Percentiles rank a stretch among this genome's conserved stretches.
Conservation (phyloP, 1,284 basidiomycete genomes). For the Xerocomus minutiporus region DNA sequence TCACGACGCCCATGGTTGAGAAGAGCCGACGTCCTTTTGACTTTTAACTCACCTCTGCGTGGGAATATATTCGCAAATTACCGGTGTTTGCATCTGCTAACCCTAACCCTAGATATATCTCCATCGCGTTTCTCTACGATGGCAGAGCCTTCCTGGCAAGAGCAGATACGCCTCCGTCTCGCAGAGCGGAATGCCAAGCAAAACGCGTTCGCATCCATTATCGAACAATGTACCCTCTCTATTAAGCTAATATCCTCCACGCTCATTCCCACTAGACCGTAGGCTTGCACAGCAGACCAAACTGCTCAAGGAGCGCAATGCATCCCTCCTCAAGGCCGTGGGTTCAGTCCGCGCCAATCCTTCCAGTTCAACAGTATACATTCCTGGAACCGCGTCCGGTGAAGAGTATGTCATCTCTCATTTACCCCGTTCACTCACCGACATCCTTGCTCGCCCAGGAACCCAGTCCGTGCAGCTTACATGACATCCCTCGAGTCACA, state of each 20-base stretch:
- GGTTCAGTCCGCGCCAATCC: constrained; percentile 64
- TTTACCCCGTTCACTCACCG: constrained; percentile 11
- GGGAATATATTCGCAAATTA: constrained; percentile 20
- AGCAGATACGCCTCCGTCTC: constrained; percentile 69
- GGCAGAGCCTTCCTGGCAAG: constrained; percentile 81
- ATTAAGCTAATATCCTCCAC: constrained; percentile 4
- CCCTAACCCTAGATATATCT: constrained; percentile 26
- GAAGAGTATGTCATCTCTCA: constrained; percentile 58
- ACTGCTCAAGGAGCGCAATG: constrained; percentile 85
- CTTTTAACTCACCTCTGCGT: constrained; percentile 10
- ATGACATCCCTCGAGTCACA: constrained; percentile 90
- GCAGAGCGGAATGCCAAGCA: constrained; percentile 73
- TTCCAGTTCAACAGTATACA: constrained; percentile 57
- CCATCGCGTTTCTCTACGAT: constrained; percentile 35
- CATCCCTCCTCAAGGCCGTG: constrained; percentile 75
- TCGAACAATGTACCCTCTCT: constrained; percentile 77
- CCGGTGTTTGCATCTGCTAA: constrained; percentile 16
- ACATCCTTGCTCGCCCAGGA: constrained; percentile 39
- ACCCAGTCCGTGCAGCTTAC: constrained; percentile 82
- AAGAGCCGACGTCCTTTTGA: background rate
- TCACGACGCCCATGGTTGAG: constrained; percentile 47
- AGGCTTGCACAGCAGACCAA: constrained; percentile 86
- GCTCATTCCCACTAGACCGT: constrained; percentile 55
- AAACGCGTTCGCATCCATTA: constrained; percentile 74
- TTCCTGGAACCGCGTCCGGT: constrained; percentile 49